Evolutionary conservation across 108 stramenopile species (phyloP).

Genomic region (Parmales sp.): DNA sequence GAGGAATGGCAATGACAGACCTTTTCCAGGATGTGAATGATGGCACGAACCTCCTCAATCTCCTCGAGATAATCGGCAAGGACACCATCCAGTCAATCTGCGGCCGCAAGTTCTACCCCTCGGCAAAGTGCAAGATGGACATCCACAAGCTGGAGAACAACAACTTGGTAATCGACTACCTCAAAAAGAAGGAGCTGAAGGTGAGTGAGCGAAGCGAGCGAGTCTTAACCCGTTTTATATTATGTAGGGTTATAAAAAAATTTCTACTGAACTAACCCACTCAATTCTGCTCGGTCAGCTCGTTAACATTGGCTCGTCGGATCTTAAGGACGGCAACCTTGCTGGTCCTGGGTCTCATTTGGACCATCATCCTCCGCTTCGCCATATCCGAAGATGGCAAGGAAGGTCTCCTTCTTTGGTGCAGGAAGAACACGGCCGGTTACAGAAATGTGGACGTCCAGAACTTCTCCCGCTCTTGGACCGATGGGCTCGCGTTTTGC

Average conservation of each 20-base stretch:
- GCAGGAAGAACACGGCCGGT: slow-evolving; percentile 17
- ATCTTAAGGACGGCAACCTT: slow-evolving; percentile 19
- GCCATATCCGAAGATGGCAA: slow-evolving; percentile 26
- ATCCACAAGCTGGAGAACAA: slow-evolving; percentile 27
- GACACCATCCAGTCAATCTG: slow-evolving; percentile 16
- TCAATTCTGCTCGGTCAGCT: too few relatives aligned
- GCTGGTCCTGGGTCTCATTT: slow-evolving; percentile 25
- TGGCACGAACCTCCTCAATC: slow-evolving; percentile 10
- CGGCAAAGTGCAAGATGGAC: slow-evolving; percentile 21
- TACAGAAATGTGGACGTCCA: slow-evolving; percentile 21
- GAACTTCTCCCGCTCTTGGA: slow-evolving; percentile 22
- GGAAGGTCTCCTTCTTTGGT: slow-evolving; percentile 28
- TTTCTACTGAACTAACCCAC: too few relatives aligned
- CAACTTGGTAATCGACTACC: slow-evolving; percentile 16
- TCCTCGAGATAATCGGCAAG: slow-evolving; percentile 19
- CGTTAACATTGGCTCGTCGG: slow-evolving; percentile 25
- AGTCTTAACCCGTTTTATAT: too few relatives aligned
- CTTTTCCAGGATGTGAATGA: slow-evolving; percentile 20
- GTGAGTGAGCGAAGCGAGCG: too few relatives aligned
- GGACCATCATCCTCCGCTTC: slow-evolving; percentile 32
- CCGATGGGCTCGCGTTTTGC: slow-evolving; percentile 22
- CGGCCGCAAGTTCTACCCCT: slow-evolving; percentile 10
- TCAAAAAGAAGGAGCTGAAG: slow-evolving; percentile 8
- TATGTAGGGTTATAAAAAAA: too few relatives aligned
- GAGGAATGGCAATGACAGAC: slow-evolving; percentile 13